These are phyloP conservation scores for Magnusiomyces suaveolens DNA, from an alignment of 1,139 yeast species.

Conservation along the genomic window DNA sequence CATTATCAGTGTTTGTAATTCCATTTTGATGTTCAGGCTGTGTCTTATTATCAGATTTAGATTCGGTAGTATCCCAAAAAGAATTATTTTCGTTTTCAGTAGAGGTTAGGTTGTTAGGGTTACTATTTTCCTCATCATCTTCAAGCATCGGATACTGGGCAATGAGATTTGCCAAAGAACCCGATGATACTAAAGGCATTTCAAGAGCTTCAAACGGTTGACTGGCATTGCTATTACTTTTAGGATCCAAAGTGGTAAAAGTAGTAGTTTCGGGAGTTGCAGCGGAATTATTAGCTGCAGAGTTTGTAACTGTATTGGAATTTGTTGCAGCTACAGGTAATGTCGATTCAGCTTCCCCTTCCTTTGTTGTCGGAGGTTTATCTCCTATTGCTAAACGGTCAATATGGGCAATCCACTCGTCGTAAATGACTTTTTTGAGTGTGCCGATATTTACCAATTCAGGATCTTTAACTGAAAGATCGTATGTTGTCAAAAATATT, in stretches of 20 bases:
- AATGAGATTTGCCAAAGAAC: not conserved
- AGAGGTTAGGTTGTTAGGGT: not conserved
- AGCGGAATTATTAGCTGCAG: not conserved
- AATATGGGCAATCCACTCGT: slow-evolving; percentile 8
- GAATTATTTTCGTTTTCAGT: too few relatives aligned
- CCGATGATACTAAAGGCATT: not conserved
- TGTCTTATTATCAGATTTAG: too few relatives aligned
- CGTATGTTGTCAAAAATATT: slow-evolving; percentile 18
- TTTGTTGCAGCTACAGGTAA: not conserved
- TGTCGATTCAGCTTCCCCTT: not conserved
- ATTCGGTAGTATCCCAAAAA: too few relatives aligned
- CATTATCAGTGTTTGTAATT: not conserved
- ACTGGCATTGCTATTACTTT: not conserved
- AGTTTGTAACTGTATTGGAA: not conserved
- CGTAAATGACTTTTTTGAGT: slow-evolving; percentile 19
- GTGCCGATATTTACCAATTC: slow-evolving; percentile 19
- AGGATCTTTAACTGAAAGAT: slow-evolving; percentile 17
- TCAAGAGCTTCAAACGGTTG: not conserved
- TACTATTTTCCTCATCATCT: not conserved
- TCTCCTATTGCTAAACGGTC: not conserved
- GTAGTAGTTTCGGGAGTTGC: not conserved
- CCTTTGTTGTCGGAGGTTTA: not conserved
- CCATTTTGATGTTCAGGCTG: too few relatives aligned
- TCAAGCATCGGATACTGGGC: not conserved
- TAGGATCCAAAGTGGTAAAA: not conserved